phyloP scores from a whole-genome alignment of 352 stramenopile genomes.

The Phytophthora aleatoria region DNA sequence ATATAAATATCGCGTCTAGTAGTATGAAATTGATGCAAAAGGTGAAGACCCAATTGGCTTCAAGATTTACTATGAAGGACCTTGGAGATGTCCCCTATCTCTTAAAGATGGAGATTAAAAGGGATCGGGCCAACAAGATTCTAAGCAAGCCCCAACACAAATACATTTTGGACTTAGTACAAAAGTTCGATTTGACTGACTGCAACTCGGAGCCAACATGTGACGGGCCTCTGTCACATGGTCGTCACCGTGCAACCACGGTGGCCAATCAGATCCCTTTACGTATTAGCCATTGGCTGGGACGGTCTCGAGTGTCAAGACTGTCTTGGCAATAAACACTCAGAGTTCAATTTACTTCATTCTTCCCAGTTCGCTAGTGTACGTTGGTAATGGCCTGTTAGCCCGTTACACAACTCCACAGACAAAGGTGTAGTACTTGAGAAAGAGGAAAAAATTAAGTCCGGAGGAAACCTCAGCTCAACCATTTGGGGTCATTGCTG shows the following conservation, averaged over 20 bases:
- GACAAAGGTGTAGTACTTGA: neutral
- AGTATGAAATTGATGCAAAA: neutral
- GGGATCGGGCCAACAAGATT: constrained; percentile 3
- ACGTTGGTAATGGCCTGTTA: too few species aligned
- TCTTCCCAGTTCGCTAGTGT: too few species aligned
- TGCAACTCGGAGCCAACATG: neutral
- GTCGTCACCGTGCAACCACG: too few species aligned
- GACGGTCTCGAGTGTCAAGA: too few species aligned
- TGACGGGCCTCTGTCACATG: too few species aligned
- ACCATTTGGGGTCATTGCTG: constrained; percentile 7
- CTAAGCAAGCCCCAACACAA: constrained; percentile 12
- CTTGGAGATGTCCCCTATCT: neutral
- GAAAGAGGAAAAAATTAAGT: constrained; percentile 2
- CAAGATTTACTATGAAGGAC: neutral
- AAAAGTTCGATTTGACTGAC: constrained; percentile 9
- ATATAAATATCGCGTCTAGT: neutral
- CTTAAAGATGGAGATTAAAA: neutral
- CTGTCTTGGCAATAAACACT: too few species aligned
- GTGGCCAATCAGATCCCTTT: too few species aligned
- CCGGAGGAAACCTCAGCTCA: constrained; percentile 6
- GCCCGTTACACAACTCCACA: neutral
- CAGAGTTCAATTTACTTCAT: too few species aligned
- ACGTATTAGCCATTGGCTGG: too few species aligned
- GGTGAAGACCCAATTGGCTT: neutral
- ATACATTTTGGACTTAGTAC: constrained; percentile 13